phyloP scores from a whole-genome alignment of 2,329 filamentous ascomycete genomes.

The Colletotrichum zoysiae region DNA sequence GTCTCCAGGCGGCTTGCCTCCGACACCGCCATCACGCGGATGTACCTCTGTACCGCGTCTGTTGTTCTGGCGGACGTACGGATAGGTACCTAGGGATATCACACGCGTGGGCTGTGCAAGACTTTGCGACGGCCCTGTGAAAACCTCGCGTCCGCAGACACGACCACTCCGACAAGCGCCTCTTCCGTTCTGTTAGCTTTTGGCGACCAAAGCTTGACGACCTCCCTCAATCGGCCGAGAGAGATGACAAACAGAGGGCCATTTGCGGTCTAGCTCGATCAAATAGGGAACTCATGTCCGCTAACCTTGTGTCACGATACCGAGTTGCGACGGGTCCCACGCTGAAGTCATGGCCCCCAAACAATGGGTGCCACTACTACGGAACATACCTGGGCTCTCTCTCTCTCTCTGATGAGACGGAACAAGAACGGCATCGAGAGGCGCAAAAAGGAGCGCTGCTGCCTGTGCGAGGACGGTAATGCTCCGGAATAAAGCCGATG shows the following conservation, averaged over 20 bases:
- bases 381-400: too few species aligned
- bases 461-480: slow-evolving; percentile 1
- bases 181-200: slow-evolving; percentile 17
- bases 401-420: neutral
- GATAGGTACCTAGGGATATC: neutral
- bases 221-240: slow-evolving; percentile 35
- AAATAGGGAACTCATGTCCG: slow-evolving; percentile 38
- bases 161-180: slow-evolving; percentile 18
- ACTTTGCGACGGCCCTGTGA: slow-evolving; percentile 20
- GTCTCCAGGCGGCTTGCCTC: slow-evolving; percentile 33
- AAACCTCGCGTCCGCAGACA: slow-evolving; percentile 30
- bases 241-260: slow-evolving; percentile 22
- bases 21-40: slow-evolving; percentile 21
- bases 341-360: slow-evolving; percentile 18
- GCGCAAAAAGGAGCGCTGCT: neutral
- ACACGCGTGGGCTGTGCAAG: slow-evolving; percentile 18
- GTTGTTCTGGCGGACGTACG: neutral
- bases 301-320: slow-evolving; percentile 37
- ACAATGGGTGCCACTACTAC: neutral
- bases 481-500: slow-evolving; percentile 10
- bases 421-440: neutral
- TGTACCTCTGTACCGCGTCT: slow-evolving; percentile 24
- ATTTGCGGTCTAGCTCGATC: slow-evolving; percentile 26
- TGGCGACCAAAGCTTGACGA: slow-evolving; percentile 35
- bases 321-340: slow-evolving; percentile 28